Base-by-base conservation (phyloP, 2,329 filamentous ascomycete species). In the Colletotrichum musae region DNA sequence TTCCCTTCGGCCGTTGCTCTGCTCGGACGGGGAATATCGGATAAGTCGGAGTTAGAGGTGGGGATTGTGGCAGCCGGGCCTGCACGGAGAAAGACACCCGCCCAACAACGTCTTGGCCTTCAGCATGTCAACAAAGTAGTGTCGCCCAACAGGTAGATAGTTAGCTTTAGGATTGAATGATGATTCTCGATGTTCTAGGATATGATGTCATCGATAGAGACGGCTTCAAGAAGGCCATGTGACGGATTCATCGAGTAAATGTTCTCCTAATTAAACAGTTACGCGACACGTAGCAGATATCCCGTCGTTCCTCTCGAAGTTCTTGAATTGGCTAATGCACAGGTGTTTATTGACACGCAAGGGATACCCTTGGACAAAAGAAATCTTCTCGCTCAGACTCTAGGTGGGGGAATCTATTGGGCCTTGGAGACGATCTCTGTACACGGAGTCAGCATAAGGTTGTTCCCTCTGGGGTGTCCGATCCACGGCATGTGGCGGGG, bases 361-460 rank as follows among this genome's bases (percentile, higher is more conserved):
- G 77, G 80, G 64, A 60, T 60, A 48, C 70, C 70, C 71, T 77
- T 78, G 77, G 74, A 87, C 84, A 88, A 87, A 88, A 81, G 83
- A 82, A 87, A 87, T 75, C 58, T 68, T 66, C 72, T 76, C 77
- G 51, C 75, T 76, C 74, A 73, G 73, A 68, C 58, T 71, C 63
- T 68, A 64, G 28, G 50, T 59, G 45, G 63, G 45, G 72, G 77
- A 77, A 80, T 86, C 82, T 91, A 91, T 88, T 90, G 84, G 74
- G 87, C 81, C 84, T 91, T 91, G 79, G 87, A 82, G 76, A 91
- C 85, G 77, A 91, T 91, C 81, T 85, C 89, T 91, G 59, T 79
- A 48, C 16, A 3, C 13, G 16, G 7, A 4, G 77, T 85, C 80
- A 85, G 84, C 73, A 71, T 59, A 50, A 6, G 21, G 36, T 41